Conservation (phyloP, 202 grass and related monocot genomes). For the Sporobolus alterniflorus region DNA sequence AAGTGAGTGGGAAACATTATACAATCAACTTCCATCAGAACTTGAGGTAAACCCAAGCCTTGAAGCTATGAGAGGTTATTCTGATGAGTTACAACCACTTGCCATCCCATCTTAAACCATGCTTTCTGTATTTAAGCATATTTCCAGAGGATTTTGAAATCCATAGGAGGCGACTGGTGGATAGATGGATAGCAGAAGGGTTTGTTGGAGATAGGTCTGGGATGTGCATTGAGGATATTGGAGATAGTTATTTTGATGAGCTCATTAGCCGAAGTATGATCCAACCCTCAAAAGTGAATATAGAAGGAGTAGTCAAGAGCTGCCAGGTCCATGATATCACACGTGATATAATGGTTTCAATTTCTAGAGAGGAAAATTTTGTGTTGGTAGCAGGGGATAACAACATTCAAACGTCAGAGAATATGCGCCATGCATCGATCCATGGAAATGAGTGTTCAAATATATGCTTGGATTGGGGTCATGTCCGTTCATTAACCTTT, state of each 20-base stretch:
- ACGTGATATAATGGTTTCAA: conserved; percentile 1
- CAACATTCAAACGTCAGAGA: too few species aligned
- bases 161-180: neutral
- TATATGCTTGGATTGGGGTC: neutral
- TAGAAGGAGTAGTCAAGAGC: neutral
- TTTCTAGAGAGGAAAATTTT: conserved; percentile 36
- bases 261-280: conserved; percentile 7
- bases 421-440: neutral
- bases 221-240: neutral
- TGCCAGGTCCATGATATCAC: conserved; percentile 19
- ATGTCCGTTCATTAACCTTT: conserved; percentile 15
- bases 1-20: neutral
- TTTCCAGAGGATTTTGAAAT: conserved; percentile 37
- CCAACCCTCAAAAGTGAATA: neutral
- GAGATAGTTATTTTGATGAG: neutral
- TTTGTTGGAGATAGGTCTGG: neutral
- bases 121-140: conserved; percentile 26
- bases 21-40: neutral
- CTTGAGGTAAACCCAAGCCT: too few species aligned
- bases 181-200: conserved; percentile 24
- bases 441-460: neutral
- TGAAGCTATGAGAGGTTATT: too few species aligned
- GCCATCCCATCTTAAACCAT: conserved; percentile 30
- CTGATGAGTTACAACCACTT: conserved; percentile 18
- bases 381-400: too few species aligned